These are phyloP conservation scores for Nicotiana attenuata DNA, from an alignment of 257 asterid genomes.

Conservation along the genomic window DNA sequence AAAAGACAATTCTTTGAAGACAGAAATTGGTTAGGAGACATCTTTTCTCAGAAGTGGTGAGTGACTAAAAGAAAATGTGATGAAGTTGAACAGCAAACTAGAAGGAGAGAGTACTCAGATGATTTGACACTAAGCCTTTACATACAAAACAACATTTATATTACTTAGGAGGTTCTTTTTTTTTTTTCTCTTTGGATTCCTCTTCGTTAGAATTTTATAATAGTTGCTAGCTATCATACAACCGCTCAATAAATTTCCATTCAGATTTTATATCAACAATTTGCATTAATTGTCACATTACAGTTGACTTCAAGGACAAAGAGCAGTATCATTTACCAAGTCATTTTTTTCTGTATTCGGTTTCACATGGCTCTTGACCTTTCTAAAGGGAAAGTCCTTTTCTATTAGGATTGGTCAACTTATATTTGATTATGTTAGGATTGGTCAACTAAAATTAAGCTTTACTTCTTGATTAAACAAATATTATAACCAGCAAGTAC, in stretches of 20 bases:
- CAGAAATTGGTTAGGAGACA: not conserved
- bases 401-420: no score
- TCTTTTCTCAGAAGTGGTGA: not conserved
- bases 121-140: not conserved
- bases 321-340: no score
- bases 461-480: no score
- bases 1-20: not conserved
- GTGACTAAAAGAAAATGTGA: not conserved
- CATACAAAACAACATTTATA: no score
- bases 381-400: no score
- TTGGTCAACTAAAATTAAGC: not conserved
- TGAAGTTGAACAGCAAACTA: not conserved
- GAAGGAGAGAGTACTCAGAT: not conserved
- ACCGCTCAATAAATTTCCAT: not conserved
- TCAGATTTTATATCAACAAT: not conserved
- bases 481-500: no score
- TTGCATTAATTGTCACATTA: not conserved
- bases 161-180: no score
- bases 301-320: no score
- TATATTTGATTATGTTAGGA: no score
- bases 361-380: no score
- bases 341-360: no score
- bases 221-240: not conserved
- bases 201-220: no score
- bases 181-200: not conserved